Evolutionary conservation across 2,329 filamentous ascomycete species (phyloP).

Genomic region (Corniculantispora saksenae): DNA sequence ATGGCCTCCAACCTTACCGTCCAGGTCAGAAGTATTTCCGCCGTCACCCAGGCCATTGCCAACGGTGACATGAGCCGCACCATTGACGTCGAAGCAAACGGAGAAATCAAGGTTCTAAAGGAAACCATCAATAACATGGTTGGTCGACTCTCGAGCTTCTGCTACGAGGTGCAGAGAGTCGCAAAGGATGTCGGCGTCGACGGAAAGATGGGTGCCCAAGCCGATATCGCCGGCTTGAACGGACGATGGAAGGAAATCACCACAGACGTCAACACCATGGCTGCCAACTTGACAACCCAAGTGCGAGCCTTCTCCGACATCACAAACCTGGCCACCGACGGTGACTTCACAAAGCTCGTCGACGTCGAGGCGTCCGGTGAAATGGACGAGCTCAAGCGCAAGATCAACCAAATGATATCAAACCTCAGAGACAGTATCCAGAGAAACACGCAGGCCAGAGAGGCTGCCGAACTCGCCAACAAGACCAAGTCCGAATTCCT

Average conservation of each 20-base stretch:
- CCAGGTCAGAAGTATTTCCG: slow-evolving; percentile 79
- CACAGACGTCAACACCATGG: slow-evolving; percentile 94
- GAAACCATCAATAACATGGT: slow-evolving; percentile 99
- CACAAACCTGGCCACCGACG: slow-evolving; percentile 94
- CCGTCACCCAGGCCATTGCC: slow-evolving; percentile 91
- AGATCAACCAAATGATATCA: slow-evolving; percentile 99
- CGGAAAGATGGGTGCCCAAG: slow-evolving; percentile 97
- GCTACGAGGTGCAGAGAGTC: slow-evolving; percentile 91
- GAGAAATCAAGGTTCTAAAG: slow-evolving; percentile 90
- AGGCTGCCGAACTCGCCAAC: slow-evolving; percentile 94
- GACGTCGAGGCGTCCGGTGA: slow-evolving; percentile 97
- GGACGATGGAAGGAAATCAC: slow-evolving; percentile 99
- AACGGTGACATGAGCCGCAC: slow-evolving; percentile 95
- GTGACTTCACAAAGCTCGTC: slow-evolving; percentile 95
- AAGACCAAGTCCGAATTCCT: slow-evolving; percentile 98
- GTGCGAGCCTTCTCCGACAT: slow-evolving; percentile 98
- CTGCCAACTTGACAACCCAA: slow-evolving; percentile 79
- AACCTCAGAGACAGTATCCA: slow-evolving; percentile 95
- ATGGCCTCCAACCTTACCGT: slow-evolving; percentile 70
- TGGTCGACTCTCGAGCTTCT: slow-evolving; percentile 90
- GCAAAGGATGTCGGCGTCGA: slow-evolving; percentile 96
- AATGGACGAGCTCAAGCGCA: slow-evolving; percentile 98
- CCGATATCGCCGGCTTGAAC: slow-evolving; percentile 87
- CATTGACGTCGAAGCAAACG: slow-evolving; percentile 92
- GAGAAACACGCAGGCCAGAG: slow-evolving; percentile 90